Base-by-base conservation (phyloP, 2,329 filamentous ascomycete species). In the Penicillium rolfsii region DNA sequence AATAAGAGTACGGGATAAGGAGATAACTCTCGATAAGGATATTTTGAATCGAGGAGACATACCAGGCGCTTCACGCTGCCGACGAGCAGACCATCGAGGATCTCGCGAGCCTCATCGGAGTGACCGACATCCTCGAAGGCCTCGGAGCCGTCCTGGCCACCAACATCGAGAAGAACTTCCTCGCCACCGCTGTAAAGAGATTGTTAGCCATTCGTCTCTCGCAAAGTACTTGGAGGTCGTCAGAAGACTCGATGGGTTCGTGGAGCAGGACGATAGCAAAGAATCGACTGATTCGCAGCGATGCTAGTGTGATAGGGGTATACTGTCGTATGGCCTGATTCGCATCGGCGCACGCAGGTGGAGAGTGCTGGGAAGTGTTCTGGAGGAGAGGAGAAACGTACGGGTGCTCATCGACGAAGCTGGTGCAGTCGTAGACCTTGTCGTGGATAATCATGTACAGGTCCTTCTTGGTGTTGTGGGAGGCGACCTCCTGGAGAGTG, bases 81-180 rank as follows among this genome's bases (percentile, higher is more conserved):
- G 68, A 95, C 85, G 55, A 88, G 80, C 67, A 96, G 83, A 73
- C 87, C 86, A 35, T 90, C 88, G 60, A 99, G 88, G 69, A 96
- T 94, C 83, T 98, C 94, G 69, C 95, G 90, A 69, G 95, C 95
- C 85, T 99, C 95, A 80, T 99, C 95, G 73, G 91, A 96, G 89
- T 99, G 95, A 76, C 95, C 95, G 74, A 99, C 95, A 81, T 99
- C 95, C 84, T 99, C 95, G 77, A 99, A 99, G 64, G 95, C 94
- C 82, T 98, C 95, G 72, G 94, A 97, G 73, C 91, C 90, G 80
- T 99, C 95, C 82, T 97, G 93, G 70, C 95, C 95, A 74, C 85
- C 95, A 67, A 98, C 93, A 71, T 99, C 95, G 70, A 99, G 89
- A 66, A 99, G 84, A 71, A 99, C 95, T 83, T 99, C 95, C 83